phyloP scores from a whole-genome alignment of 2,329 filamentous ascomycete species.

The Cladosporium phlei region DNA sequence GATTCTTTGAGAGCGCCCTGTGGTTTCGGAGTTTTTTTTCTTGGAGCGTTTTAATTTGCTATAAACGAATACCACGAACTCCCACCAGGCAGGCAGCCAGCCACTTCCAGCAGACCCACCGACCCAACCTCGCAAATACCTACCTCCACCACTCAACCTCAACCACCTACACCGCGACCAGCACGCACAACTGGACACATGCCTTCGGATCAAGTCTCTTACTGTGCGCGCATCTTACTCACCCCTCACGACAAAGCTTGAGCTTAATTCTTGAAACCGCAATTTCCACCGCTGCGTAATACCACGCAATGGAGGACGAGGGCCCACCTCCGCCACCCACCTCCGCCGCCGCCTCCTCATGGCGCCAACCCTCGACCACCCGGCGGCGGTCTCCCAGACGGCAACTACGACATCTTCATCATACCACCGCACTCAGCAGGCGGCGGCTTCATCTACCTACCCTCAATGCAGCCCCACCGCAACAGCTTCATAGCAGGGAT shows the following conservation, averaged over 20 bases:
- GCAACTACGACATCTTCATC: constrained; percentile 96
- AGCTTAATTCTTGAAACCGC: no score
- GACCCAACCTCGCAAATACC: no score
- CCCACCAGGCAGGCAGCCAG: no score
- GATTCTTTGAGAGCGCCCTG: no score
- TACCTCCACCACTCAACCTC: no score
- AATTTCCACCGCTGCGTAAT: not conserved
- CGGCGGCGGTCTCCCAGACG: constrained; percentile 65
- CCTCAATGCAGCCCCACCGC: constrained; percentile 75
- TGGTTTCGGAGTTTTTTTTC: no score
- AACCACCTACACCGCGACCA: not conserved
- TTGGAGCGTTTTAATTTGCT: not conserved
- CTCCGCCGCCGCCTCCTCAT: constrained; percentile 82
- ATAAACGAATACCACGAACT: no score
- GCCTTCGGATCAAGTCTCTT: not conserved
- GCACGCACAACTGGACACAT: constrained; percentile 8
- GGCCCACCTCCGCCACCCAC: constrained; percentile 73
- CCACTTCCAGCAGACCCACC: no score
- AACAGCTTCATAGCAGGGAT: constrained; percentile 91
- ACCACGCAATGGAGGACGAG: constrained; percentile 18
- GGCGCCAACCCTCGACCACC: constrained; percentile 68
- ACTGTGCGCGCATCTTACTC: constrained; percentile 8
- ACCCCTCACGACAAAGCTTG: constrained; percentile 12
- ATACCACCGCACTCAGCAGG: constrained; percentile 89
- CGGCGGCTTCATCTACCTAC: constrained; percentile 88